A percentile compares a stretch with the other conserved stretches of the same genome.
Evolutionary conservation across 805 yeast genomes (phyloP).

Genomic region (Kodamaea neixiangensis): DNA sequence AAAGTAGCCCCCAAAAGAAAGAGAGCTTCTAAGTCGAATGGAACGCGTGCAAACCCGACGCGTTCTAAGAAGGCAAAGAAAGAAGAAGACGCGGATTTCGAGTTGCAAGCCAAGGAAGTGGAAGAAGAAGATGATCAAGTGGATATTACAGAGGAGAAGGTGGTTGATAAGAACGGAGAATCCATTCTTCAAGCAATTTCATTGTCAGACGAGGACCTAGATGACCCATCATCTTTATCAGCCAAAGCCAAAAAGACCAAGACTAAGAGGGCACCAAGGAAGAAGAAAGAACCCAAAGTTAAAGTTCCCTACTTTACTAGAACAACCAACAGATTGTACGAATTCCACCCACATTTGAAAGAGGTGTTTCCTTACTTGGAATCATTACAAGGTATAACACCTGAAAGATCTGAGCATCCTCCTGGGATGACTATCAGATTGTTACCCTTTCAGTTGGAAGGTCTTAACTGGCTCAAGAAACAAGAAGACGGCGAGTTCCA

Average conservation of each 20-base stretch:
- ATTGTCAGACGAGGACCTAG: slow-evolving; percentile 31
- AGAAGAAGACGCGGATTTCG: slow-evolving; percentile 18
- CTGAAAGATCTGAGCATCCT: slow-evolving; percentile 72
- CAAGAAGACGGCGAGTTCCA: slow-evolving; percentile 79
- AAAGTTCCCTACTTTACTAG: slow-evolving; percentile 70
- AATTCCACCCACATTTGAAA: slow-evolving; percentile 75
- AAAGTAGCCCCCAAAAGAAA: slow-evolving; percentile 3
- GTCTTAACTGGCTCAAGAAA: slow-evolving; percentile 80
- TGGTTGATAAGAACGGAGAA: slow-evolving; percentile 20
- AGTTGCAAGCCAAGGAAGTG: slow-evolving; percentile 6
- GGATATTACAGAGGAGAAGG: slow-evolving; percentile 9
- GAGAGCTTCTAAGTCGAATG: not conserved
- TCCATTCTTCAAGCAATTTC: slow-evolving; percentile 26
- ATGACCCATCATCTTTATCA: slow-evolving; percentile 10
- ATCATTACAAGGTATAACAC: slow-evolving; percentile 45
- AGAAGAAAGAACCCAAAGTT: slow-evolving; percentile 48
- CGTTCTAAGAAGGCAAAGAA: slow-evolving; percentile 11
- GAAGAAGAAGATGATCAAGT: slow-evolving; percentile 17
- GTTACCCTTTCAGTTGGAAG: slow-evolving; percentile 92
- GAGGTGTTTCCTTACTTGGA: slow-evolving; percentile 70
- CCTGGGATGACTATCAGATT: slow-evolving; percentile 69
- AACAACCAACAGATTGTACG: slow-evolving; percentile 66
- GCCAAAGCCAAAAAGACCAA: slow-evolving; percentile 19
- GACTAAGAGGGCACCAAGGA: slow-evolving; percentile 26
- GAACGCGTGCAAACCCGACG: not conserved